These are phyloP conservation scores for Ulvella scutata DNA, from an alignment of 139 green algal species.

Conservation along the genomic window DNA sequence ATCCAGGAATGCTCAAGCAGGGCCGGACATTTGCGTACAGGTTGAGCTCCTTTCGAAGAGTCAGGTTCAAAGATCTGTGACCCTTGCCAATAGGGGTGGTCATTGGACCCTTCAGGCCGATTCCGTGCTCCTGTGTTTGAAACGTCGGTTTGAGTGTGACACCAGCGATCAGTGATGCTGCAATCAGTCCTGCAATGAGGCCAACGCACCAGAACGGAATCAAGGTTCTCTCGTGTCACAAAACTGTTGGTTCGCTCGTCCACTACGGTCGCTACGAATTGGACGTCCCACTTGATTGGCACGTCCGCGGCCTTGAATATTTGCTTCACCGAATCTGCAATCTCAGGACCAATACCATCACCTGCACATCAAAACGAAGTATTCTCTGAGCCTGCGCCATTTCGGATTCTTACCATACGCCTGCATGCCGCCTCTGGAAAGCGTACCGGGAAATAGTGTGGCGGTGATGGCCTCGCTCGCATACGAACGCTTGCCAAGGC, in stretches of 20 bases:
- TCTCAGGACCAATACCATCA: constrained; percentile 86
- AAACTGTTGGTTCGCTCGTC: constrained; percentile 85
- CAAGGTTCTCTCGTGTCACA: constrained; percentile 82
- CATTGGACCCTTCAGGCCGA: constrained; percentile 94
- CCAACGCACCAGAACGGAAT: constrained; percentile 73
- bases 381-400: neutral
- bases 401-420: too few species aligned
- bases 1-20: constrained; percentile 86
- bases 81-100: constrained; percentile 95
- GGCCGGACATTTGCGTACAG: constrained; percentile 93
- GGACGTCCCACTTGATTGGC: constrained; percentile 82
- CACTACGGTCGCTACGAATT: constrained; percentile 59
- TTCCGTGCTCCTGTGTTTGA: constrained; percentile 49
- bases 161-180: too few species aligned
- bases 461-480: constrained; percentile 16
- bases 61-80: constrained; percentile 84
- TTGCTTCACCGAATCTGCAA: constrained; percentile 55
- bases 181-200: neutral
- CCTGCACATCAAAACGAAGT: constrained; percentile 12
- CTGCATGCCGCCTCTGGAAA: too few species aligned
- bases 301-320: constrained; percentile 65
- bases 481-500: neutral
- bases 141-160: neutral
- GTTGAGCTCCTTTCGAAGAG: constrained; percentile 87
- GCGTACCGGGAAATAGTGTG: constrained; percentile 40